These are phyloP conservation scores for Ogataea ganodermae DNA, from an alignment of 805 yeast genomes.

Conservation along the genomic window DNA sequence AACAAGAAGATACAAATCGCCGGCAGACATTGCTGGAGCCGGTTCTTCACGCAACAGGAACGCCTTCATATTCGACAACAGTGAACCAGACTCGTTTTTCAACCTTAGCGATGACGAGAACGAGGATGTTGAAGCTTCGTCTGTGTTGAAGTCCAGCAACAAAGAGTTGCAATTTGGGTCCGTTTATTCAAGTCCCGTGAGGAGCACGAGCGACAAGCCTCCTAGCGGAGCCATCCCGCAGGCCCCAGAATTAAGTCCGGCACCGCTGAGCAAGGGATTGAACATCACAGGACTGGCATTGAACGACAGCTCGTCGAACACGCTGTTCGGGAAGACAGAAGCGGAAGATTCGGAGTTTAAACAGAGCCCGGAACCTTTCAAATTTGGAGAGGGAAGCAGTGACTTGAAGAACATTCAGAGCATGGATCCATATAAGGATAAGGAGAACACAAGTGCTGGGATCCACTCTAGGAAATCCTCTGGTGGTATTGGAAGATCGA, in stretches of 20 bases:
- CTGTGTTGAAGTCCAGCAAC: background rate
- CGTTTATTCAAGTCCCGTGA: conserved; percentile 12
- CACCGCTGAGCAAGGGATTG: conserved; percentile 21
- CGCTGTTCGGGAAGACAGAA: conserved; percentile 3
- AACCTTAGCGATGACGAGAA: conserved; percentile 23
- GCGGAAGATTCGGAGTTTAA: conserved; percentile 13
- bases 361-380: conserved; percentile 17
- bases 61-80: conserved; percentile 23
- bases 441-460: conserved; percentile 15
- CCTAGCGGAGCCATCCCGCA: conserved; percentile 18
- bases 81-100: conserved; percentile 24
- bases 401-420: background rate
- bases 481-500: conserved; percentile 25
- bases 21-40: conserved; percentile 13
- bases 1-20: conserved; percentile 11
- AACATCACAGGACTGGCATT: conserved; percentile 25
- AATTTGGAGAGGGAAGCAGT: conserved; percentile 19
- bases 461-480: conserved; percentile 22
- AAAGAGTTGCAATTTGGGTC: background rate
- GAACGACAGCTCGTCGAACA: conserved; percentile 5
- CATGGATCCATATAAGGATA: conserved; percentile 13
- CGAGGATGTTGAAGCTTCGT: background rate
- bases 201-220: conserved; percentile 17
- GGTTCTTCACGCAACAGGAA: conserved; percentile 25
- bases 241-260: conserved; percentile 19